Percentiles rank a stretch among this genome's conserved stretches.
Conservation (phyloP, 176 grass and related monocot genomes). For the Ampelocalamus luodianensis region DNA sequence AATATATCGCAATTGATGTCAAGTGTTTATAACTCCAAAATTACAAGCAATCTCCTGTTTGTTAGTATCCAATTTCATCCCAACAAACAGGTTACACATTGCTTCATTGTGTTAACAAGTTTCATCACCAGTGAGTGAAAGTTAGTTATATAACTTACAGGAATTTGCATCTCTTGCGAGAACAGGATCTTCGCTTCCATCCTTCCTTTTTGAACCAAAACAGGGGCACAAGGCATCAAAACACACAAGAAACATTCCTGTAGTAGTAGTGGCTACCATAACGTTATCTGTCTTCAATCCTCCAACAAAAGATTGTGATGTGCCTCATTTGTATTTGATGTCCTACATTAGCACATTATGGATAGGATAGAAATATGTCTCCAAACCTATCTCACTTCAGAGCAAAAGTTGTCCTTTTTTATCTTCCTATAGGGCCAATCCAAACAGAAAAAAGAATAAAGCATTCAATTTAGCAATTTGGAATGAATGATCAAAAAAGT, state of each 20-base stretch:
- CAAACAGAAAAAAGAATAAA: conserved; percentile 15
- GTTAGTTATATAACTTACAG: conserved; percentile 48
- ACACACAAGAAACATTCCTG: conserved; percentile 66
- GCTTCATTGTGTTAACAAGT: conserved; percentile 6
- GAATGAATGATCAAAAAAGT: not conserved
- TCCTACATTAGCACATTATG: conserved; percentile 35
- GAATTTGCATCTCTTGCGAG: conserved; percentile 52
- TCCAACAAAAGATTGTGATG: conserved; percentile 24
- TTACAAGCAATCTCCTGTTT: not conserved
- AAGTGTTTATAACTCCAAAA: conserved; percentile 11
- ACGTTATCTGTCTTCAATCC: conserved; percentile 37
- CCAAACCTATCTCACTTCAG: conserved; percentile 8
- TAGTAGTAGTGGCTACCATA: conserved; percentile 57
- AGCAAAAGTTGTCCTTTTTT: conserved; percentile 19
- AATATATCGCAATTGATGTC: conserved; percentile 25
- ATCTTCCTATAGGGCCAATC: conserved; percentile 21
- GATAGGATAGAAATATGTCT: conserved; percentile 20
- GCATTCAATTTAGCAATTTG: conserved; percentile 25
- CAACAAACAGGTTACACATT: conserved; percentile 23
- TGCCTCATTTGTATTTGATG: conserved; percentile 45
- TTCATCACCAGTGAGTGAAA: conserved; percentile 2
- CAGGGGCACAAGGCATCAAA: conserved; percentile 77
- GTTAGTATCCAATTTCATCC: conserved; percentile 30
- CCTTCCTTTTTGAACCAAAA: conserved; percentile 62
- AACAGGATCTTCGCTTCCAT: conserved; percentile 76